Conservation (phyloP, 202 grass and related monocot species). For the Carex arenaria region DNA sequence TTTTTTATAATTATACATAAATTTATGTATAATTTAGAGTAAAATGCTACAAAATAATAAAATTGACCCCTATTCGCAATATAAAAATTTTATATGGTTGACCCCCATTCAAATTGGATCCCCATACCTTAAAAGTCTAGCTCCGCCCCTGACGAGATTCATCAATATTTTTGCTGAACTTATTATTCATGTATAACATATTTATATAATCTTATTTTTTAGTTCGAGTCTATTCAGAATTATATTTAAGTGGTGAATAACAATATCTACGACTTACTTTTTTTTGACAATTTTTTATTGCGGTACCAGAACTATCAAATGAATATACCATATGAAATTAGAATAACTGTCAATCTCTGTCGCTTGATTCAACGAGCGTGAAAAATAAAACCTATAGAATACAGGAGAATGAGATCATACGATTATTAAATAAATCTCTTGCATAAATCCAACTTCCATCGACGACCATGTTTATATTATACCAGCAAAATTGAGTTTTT, state of each 20-base stretch:
- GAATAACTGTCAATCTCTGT: neutral
- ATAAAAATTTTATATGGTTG: no score
- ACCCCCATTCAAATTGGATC: no score
- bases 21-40: no score
- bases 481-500: neutral
- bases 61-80: no score
- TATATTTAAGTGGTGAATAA: neutral
- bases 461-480: neutral
- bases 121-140: no score
- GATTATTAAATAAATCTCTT: neutral
- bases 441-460: neutral
- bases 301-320: neutral
- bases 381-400: neutral
- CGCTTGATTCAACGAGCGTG: neutral
- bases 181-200: no score
- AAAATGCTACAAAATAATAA: no score
- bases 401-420: neutral
- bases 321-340: neutral
- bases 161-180: no score
- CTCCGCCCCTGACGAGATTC: no score
- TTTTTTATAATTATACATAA: no score
- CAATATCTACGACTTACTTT: neutral
- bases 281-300: neutral
- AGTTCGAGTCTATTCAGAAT: neutral
- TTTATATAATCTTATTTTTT: neutral